Conservation (phyloP, 2,329 filamentous ascomycete species). For the Fusarium algeriense region DNA sequence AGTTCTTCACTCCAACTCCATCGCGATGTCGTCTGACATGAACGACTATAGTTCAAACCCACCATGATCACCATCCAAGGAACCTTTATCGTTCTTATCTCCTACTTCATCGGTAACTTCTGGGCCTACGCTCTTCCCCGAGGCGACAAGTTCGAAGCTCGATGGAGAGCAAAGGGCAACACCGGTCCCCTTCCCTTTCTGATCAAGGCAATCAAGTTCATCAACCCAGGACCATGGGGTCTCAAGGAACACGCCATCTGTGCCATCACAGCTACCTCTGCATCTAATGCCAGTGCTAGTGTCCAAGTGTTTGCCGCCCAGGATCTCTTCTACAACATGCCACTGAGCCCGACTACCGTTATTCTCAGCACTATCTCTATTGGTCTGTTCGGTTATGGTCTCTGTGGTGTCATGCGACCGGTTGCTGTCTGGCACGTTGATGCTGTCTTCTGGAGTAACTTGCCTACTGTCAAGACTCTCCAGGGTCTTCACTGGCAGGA, state of each 20-base stretch:
- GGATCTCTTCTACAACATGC: constrained; percentile 64
- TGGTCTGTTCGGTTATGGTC: constrained; percentile 66
- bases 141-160: constrained; percentile 61
- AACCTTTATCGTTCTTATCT: constrained; percentile 69
- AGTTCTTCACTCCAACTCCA: accelerated
- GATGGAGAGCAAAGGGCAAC: constrained; percentile 59
- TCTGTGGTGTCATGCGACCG: constrained; percentile 65
- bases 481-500: constrained; percentile 67
- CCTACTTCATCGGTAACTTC: constrained; percentile 65
- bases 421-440: constrained; percentile 68
- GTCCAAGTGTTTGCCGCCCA: constrained; percentile 61
- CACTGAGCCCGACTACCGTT: constrained; percentile 59
- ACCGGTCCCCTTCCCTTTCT: constrained; percentile 57
- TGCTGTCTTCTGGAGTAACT: constrained; percentile 66
- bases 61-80: constrained; percentile 61
- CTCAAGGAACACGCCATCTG: constrained; percentile 69
- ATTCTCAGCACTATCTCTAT: constrained; percentile 65
- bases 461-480: constrained; percentile 66
- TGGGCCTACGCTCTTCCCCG: constrained; percentile 58
- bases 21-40: neutral
- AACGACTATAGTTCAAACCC: constrained; percentile 61
- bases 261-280: constrained; percentile 66
- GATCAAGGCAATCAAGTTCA: constrained; percentile 57
- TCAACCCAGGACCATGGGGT: constrained; percentile 65
- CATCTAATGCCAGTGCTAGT: constrained; percentile 61